These are phyloP conservation scores for Alternaria sp. DNA, from an alignment of 2,329 filamentous ascomycete genomes.

Conservation along the genomic window DNA sequence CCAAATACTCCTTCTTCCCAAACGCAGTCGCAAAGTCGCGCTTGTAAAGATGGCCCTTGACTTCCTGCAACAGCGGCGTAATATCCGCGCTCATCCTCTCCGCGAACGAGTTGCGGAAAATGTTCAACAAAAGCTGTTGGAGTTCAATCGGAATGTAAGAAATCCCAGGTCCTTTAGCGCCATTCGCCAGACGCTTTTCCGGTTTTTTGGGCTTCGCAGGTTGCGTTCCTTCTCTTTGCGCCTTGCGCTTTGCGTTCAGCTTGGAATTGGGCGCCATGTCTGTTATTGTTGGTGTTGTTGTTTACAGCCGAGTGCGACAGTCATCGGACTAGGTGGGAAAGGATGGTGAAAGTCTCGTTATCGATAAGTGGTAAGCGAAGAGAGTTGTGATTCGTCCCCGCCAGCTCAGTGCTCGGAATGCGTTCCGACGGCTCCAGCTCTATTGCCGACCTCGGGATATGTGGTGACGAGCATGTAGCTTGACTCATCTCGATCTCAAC, in stretches of 20 bases:
- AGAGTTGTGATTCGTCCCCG: background rate
- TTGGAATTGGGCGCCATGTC: slow-evolving; percentile 21
- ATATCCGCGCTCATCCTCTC: slow-evolving; percentile 54
- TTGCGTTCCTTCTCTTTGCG: slow-evolving; percentile 17
- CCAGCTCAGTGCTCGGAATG: slow-evolving; percentile 7
- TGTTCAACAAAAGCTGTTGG: slow-evolving; percentile 74
- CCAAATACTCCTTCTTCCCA: slow-evolving; percentile 70
- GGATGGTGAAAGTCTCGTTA: slow-evolving; percentile 15
- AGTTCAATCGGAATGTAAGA: slow-evolving; percentile 56
- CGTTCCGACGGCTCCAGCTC: slow-evolving; percentile 9
- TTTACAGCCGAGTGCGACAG: background rate
- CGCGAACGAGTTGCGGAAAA: slow-evolving; percentile 72
- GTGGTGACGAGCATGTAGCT: background rate
- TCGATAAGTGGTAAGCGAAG: slow-evolving; percentile 15
- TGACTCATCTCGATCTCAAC: background rate
- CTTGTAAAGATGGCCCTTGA: slow-evolving; percentile 85
- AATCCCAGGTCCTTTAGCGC: slow-evolving; percentile 9
- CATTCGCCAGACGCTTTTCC: background rate
- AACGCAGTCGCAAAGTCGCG: slow-evolving; percentile 86
- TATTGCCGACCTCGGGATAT: slow-evolving; percentile 1
- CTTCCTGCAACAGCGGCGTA: slow-evolving; percentile 70
- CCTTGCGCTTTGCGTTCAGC: slow-evolving; percentile 22
- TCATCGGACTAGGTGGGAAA: background rate
- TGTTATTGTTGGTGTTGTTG: background rate
- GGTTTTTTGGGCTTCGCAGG: slow-evolving; percentile 4